Evolutionary conservation across 2,329 filamentous ascomycete species (phyloP), one percentile per base, ranked within the genome.

Genomic region (Sporothrix phasma): DNA sequence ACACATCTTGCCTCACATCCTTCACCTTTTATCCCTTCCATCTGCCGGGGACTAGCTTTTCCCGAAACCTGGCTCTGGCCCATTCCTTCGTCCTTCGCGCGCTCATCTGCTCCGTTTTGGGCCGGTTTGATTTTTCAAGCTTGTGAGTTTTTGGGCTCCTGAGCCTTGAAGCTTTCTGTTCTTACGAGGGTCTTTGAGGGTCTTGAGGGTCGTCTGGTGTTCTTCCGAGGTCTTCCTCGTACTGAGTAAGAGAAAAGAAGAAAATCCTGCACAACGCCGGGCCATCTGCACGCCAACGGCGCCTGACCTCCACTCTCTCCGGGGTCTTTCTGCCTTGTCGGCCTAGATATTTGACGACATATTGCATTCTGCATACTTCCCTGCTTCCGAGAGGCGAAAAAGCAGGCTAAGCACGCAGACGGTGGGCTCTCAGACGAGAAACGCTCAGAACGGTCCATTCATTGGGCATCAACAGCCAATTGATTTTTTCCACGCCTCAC

Each of bases 381-480:
- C 53, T 65, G 53, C 47, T 47, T 63, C 54, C 62, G 47, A 56
- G 58, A 64, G 62, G 62, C 58, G 26, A 51, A 61, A 63, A 31
- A 53, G 17, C 45, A 54, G 15, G 60, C 39, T 47, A 51, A 37
- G 59, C 13, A 29, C 37, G 34, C 59, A 63, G 3, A 19, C 29
- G 24, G n/a, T 15, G 39, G 29, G 29, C 22, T 15, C 39, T 11
- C 31, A 11, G 22, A 54, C 51, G 31, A 29, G 17, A 54, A 34
- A 58, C 34, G 11, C 3, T 19, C 29, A 43, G 15, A 43, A 59
- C 24, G 41, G 39, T n/a, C 56, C 39, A 13, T 47, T 61, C 61
- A 66, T 67, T 66, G 64, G 64, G 67, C 66, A 67, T 61, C 64
- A 65, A 68, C 69, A 69, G 69, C 71, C 71, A 72, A 65, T 64